phyloP scores from a whole-genome alignment of 2,329 filamentous ascomycete genomes.

The Calonectria hawksworthii region DNA sequence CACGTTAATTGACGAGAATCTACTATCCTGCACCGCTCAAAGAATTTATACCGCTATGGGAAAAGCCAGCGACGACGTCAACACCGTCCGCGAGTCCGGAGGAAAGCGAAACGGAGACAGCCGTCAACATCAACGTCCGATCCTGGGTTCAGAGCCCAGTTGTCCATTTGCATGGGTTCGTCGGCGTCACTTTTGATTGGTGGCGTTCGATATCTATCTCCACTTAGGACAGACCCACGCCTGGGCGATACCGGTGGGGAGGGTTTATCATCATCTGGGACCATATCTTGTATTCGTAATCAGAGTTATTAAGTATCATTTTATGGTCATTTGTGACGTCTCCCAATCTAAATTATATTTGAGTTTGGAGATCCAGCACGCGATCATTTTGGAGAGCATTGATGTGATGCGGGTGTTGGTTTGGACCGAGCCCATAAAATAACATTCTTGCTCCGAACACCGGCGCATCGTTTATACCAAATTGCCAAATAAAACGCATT shows the following conservation, averaged over 20 bases:
- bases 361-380: not conserved
- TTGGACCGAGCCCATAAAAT: not conserved
- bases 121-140: not conserved
- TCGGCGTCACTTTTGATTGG: conserved; percentile 3
- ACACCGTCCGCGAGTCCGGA: not conserved
- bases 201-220: conserved; percentile 7
- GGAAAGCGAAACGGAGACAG: not conserved
- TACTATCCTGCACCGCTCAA: not conserved
- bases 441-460: too few species aligned
- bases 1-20: not conserved
- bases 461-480: too few species aligned
- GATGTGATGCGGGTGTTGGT: too few species aligned
- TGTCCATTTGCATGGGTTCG: not conserved
- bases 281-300: not conserved
- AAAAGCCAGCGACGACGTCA: not conserved
- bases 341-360: not conserved
- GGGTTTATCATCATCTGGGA: not conserved
- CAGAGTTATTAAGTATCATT: not conserved
- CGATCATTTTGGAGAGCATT: not conserved
- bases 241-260: not conserved
- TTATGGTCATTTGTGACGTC: not conserved
- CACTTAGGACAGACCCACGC: not conserved
- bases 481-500: too few species aligned
- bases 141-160: not conserved
- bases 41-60: not conserved